Base-by-base conservation (phyloP, 177 flowering plant species). In the Vitis hybrid region DNA sequence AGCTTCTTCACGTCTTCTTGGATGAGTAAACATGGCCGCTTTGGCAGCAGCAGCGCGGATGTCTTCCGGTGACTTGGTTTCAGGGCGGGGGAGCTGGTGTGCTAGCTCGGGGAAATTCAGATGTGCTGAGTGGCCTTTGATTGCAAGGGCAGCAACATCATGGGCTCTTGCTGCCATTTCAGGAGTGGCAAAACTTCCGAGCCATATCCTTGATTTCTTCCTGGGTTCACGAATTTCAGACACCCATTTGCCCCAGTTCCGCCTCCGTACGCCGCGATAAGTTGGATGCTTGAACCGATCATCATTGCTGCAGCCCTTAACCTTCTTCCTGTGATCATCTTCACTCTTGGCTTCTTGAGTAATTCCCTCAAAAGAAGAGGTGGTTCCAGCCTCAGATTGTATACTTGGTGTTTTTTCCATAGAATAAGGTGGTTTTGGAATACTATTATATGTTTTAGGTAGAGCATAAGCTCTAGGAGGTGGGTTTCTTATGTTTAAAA, bases 161-260 rank as follows among this genome's bases (percentile, higher is more conserved):
- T 79, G 82, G 3, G 82, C 82, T 58, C 82, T 68, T 44, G 83
- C 83, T 10, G 83, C 83, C 83, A 77, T 80, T 59, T 80, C 83
- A 6, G 83, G 47, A 0, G 78, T 77, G 6, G 77, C 55, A 24
- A 67, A 80, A 11, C 80, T 80, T 2, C 83, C 83, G 1, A 80
- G 72, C 83, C 83, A 80, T 11, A 80, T 80, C 50, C 83, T 75
- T 11, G 83, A 80, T 17, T 76, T 79, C 75, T 79, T 79, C 68
- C 67, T 65, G 2, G 82, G 82, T 18, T 73, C 79, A 18, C 82
- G 60, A 44, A 79, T 79, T 56, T 79, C 82, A 1, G 82, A 79
- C 55, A 79, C 82, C 82, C 82, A 79, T 65, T 80, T 80, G 2
- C 83, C 83, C 83, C 83, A 80, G 12, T 64, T 72, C 2, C 83